Conservation (phyloP, 2,329 filamentous ascomycete species). For the Fusarium foetens region DNA sequence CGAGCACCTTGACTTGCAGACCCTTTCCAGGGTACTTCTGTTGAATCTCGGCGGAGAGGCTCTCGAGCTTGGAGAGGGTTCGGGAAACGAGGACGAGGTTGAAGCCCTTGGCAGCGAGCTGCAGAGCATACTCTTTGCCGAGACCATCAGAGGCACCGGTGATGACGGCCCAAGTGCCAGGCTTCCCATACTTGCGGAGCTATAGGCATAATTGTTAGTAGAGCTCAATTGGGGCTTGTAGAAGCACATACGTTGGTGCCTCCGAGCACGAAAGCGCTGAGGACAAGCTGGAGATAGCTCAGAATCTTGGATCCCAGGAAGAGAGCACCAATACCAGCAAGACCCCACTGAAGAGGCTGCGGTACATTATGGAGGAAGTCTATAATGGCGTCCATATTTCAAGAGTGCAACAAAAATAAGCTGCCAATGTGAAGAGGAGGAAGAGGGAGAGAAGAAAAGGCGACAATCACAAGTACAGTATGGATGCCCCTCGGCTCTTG, state of each 20-base stretch:
- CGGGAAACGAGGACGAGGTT: slow-evolving; percentile 95
- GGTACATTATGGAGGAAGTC: slow-evolving; percentile 52
- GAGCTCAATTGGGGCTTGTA: neutral
- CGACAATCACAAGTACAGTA: slow-evolving; percentile 16
- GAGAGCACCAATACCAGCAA: slow-evolving; percentile 68
- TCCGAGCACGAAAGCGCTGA: slow-evolving; percentile 75
- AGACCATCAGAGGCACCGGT: slow-evolving; percentile 97
- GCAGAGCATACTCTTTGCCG: slow-evolving; percentile 93
- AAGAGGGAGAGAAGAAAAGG: neutral
- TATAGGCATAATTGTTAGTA: slow-evolving; percentile 49
- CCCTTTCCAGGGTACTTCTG: slow-evolving; percentile 69
- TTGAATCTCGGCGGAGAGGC: slow-evolving; percentile 79
- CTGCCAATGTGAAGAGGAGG: neutral
- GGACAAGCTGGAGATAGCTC: slow-evolving; percentile 68
- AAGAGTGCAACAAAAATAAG: neutral
- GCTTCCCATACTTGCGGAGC: slow-evolving; percentile 90
- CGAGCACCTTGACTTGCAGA: slow-evolving; percentile 78
- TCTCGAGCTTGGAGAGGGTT: slow-evolving; percentile 89
- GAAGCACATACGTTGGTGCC: slow-evolving; percentile 66
- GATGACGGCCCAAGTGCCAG: slow-evolving; percentile 92
- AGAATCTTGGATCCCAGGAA: slow-evolving; percentile 66
- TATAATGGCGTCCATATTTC: slow-evolving; percentile 45
- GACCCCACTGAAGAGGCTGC: slow-evolving; percentile 54
- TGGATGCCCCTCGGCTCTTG: slow-evolving; percentile 38
- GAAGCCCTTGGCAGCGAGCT: slow-evolving; percentile 91